Percentiles rank a stretch among this genome's conserved stretches.
Evolutionary conservation across 73 alveolate species (phyloP).

Genomic region (Paramecium biaurelia): DNA sequence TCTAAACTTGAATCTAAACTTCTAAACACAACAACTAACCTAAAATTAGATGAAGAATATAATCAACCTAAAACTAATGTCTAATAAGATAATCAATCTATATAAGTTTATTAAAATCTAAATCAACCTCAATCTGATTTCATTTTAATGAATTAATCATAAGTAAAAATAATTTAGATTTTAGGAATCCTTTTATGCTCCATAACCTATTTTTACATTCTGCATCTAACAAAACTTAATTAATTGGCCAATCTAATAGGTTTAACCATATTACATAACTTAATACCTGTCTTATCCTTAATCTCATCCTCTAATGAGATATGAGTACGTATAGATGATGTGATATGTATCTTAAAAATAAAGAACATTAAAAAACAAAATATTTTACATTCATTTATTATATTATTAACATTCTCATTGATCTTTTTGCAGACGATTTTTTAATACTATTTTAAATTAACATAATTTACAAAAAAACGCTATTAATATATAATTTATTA

Average conservation of each 20-base stretch:
- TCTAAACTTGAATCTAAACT: not conserved
- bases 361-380: not conserved
- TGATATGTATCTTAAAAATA: not conserved
- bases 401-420: not conserved
- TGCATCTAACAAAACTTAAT: not conserved
- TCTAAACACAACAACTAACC: not conserved
- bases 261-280: not conserved
- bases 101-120: not conserved
- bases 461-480: not conserved
- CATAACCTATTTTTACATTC: not conserved
- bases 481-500: not conserved
- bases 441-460: not conserved
- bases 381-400: not conserved
- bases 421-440: not conserved
- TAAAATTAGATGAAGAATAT: not conserved
- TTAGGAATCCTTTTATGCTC: not conserved
- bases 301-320: not conserved
- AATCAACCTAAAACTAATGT: not conserved
- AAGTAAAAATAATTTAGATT: not conserved
- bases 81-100: not conserved
- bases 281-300: not conserved
- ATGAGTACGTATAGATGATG: not conserved
- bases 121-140: not conserved
- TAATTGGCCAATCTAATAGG: not conserved
- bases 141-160: not conserved